Percentiles rank a stretch among this genome's conserved stretches.
These are phyloP conservation scores for Cercophora samala DNA, from an alignment of 495 filamentous ascomycete species.

Conservation along the genomic window DNA sequence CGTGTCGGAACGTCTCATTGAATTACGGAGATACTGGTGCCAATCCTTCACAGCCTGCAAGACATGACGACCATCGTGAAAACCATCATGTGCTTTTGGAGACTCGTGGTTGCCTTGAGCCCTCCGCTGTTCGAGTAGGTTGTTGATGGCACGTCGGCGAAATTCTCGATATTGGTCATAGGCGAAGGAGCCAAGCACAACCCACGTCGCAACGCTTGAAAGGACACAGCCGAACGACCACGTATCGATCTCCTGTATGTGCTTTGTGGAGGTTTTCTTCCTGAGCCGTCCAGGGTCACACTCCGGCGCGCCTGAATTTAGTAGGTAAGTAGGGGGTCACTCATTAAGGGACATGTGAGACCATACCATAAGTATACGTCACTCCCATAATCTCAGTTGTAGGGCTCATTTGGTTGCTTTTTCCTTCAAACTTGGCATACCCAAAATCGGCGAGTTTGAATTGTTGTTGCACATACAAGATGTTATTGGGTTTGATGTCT, in stretches of 20 bases:
- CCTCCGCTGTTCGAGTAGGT: conserved; percentile 17
- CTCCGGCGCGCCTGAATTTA: conserved; percentile 15
- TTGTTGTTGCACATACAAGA: conserved; percentile 33
- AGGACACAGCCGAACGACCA: conserved; percentile 47
- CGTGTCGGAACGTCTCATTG: conserved; percentile 14
- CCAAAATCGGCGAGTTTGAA: conserved; percentile 45
- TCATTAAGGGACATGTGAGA: not conserved
- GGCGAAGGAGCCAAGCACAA: conserved; percentile 30
- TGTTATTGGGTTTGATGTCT: conserved; percentile 44
- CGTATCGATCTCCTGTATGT: conserved; percentile 38
- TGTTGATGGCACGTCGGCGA: conserved; percentile 11
- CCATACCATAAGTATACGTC: not conserved
- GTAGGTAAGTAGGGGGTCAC: not conserved
- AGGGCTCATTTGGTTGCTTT: conserved; percentile 11
- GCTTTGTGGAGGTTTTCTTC: conserved; percentile 15
- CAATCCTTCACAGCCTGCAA: conserved; percentile 24
- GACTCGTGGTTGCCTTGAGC: conserved; percentile 7
- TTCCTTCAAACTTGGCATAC: conserved; percentile 37
- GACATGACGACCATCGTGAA: conserved; percentile 29
- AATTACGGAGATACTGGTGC: conserved; percentile 24
- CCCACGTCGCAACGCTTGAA: conserved; percentile 43
- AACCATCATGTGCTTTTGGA: conserved; percentile 21
- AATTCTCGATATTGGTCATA: conserved; percentile 22
- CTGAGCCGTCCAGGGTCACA: conserved; percentile 17
- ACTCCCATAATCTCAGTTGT: not conserved